Base-by-base conservation (phyloP, 768 basidiomycete genomes). In the Russula abietina region DNA sequence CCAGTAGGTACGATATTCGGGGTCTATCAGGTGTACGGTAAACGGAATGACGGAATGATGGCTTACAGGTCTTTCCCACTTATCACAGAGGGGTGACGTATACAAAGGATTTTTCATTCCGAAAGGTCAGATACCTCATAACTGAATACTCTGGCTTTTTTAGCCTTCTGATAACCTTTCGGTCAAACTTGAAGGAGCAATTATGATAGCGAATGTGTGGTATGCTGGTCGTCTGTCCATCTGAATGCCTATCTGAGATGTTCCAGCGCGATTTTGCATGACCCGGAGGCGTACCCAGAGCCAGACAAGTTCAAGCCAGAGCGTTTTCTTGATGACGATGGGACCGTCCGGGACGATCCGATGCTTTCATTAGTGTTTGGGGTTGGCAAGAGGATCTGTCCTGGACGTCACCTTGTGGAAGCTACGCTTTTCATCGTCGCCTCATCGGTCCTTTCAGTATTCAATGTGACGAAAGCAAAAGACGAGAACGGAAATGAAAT, bases 371-470 rank as follows among this genome's bases (percentile, higher is more conserved):
- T 54, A 2, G 61, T 33, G 9, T 65, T 62, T 30, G 65, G 65
- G 2, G 43, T 22, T 22, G 65, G 65, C 45, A 65, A 49, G 52
- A 30, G 65, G 41, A 61, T 65, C 54, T 70, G 69, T 50, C 69
- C 69, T 0, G 69, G 69, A 7, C 67, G 66, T 22, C 62, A 68
- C 30, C 43, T 70, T n/a, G 70, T 61, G 0, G 69, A 70, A 16
- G 43, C 60, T 14, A 65, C 57, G 1, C 28, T 70, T 2, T 70
- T 63, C 45, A 48, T 70, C 4, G 45, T 65, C 14, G 43, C 55
- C 0, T 65, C 36, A 36, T 52, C 66, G 0, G 24, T 67, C 7
- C n/a, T 66, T 24, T 57, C 66, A 0, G 57, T 61, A 9, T 67
- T 67, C 43, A 39, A 57, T 17, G 26, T 67, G 12, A 33, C 49